Conservation (phyloP, 163 green algal genomes). For the Scenedesmus sp. region DNA sequence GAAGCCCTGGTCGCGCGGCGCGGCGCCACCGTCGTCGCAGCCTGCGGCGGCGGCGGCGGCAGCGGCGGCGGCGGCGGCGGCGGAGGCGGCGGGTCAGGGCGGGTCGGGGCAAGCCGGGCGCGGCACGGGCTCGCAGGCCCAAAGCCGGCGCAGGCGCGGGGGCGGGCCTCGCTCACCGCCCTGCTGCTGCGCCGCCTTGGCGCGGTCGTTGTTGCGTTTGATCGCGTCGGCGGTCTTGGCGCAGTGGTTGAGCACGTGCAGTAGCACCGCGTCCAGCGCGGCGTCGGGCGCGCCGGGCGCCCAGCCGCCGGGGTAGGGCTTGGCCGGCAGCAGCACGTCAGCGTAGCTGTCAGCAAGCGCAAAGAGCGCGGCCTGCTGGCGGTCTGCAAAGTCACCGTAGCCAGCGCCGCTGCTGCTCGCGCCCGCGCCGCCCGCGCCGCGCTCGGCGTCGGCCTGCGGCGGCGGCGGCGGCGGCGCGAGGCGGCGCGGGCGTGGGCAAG, state of each 20-base stretch:
- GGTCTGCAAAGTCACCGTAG: constrained; percentile 57
- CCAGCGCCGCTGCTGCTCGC: constrained; percentile 21
- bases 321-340: constrained; percentile 68
- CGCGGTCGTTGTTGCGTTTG: constrained; percentile 80
- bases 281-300: background rate
- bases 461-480: background rate
- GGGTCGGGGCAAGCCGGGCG: too few relatives aligned
- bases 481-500: background rate
- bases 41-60: too few relatives aligned
- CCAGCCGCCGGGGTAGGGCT: constrained; percentile 66
- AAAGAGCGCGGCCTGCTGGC: constrained; percentile 72
- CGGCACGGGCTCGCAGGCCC: too few relatives aligned
- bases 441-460: constrained; percentile 10
- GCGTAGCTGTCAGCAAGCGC: constrained; percentile 66
- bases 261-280: constrained; percentile 76
- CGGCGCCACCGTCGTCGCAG: too few relatives aligned
- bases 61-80: too few relatives aligned
- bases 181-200: constrained; percentile 55
- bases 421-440: background rate
- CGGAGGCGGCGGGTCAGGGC: too few relatives aligned
- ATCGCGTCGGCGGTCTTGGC: constrained; percentile 72
- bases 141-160: too few relatives aligned
- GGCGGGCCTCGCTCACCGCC: too few relatives aligned
- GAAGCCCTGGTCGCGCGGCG: constrained; percentile 83
- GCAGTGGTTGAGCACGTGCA: constrained; percentile 84